Percentiles rank a stretch among this genome's conserved stretches.
Evolutionary conservation across 2,329 filamentous ascomycete genomes (phyloP).

Genomic region (Eutypa lata): DNA sequence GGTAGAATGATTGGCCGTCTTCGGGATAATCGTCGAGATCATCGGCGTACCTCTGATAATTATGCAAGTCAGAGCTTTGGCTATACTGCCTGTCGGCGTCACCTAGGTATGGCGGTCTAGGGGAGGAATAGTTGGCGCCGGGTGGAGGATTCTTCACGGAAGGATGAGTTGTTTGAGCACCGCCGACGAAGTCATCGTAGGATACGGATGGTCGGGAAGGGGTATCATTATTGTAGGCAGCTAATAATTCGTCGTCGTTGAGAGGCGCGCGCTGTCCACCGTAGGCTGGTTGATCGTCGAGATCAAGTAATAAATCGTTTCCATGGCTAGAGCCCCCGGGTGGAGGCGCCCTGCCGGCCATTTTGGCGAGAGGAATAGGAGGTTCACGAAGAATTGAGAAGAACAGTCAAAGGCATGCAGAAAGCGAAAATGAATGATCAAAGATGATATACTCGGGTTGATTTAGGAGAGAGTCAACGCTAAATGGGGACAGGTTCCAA

Average conservation of each 20-base stretch:
- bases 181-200: constrained; percentile 92
- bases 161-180: constrained; percentile 48
- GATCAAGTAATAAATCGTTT: constrained; percentile 67
- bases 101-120: constrained; percentile 41
- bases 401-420: constrained; percentile 28
- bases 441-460: neutral
- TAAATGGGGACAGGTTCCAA: no score
- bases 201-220: constrained; percentile 79
- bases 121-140: constrained; percentile 24
- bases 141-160: constrained; percentile 37
- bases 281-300: constrained; percentile 70
- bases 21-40: constrained; percentile 80
- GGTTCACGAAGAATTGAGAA: constrained; percentile 20
- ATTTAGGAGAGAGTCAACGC: neutral
- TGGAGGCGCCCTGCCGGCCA: constrained; percentile 58
- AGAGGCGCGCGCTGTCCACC: constrained; percentile 73
- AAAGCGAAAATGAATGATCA: constrained; percentile 7
- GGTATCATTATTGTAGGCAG: constrained; percentile 65
- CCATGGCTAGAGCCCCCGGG: constrained; percentile 46
- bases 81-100: constrained; percentile 49
- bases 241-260: constrained; percentile 76
- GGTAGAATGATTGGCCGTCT: constrained; percentile 80
- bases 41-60: constrained; percentile 88
- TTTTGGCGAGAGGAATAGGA: constrained; percentile 42
- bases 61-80: constrained; percentile 79